Evolutionary conservation across 441 rosid species (phyloP).

Genomic region (Corymbia calophylla): DNA sequence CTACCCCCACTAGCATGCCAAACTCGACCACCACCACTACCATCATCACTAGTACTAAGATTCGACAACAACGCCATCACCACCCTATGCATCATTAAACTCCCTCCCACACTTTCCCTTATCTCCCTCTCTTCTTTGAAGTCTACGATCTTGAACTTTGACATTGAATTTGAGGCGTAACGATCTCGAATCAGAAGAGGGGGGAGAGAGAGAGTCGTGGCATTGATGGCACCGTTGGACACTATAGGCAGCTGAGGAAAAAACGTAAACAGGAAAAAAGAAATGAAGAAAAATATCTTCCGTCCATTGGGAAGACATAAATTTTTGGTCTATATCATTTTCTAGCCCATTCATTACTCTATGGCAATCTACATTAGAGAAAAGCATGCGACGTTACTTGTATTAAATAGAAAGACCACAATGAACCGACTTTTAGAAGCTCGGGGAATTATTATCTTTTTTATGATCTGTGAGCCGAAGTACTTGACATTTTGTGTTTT

Average conservation of each 20-base stretch:
- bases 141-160: background rate
- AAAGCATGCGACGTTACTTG: background rate
- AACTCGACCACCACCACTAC: background rate
- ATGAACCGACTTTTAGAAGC: background rate
- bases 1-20: background rate
- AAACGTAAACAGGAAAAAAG: background rate
- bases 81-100: background rate
- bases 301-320: accelerated
- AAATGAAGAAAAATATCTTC: background rate
- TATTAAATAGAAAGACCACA: background rate
- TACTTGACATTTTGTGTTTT: background rate
- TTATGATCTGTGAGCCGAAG: background rate
- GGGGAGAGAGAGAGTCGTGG: background rate
- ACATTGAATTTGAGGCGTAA: background rate
- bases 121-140: background rate
- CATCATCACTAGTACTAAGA: background rate
- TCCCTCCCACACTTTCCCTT: background rate
- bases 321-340: background rate
- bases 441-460: background rate
- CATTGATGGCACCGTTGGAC: background rate
- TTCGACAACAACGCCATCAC: background rate
- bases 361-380: background rate
- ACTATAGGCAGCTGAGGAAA: background rate
- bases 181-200: background rate
- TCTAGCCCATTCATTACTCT: background rate